Evolutionary conservation across 108 stramenopile species (phyloP).

Genomic region (Discostella stelligeroides): DNA sequence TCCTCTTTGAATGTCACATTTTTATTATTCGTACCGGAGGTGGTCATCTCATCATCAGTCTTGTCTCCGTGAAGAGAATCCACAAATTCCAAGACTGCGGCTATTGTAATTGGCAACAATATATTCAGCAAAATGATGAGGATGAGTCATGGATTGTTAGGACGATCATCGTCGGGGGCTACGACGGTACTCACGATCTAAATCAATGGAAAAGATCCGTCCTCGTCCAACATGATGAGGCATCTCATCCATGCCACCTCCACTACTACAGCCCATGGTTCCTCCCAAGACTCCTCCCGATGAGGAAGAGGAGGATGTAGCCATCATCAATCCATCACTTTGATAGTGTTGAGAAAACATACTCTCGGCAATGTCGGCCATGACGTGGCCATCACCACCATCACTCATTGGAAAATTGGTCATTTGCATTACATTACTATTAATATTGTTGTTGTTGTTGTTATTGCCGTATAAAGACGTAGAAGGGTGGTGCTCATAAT

Average conservation of each 20-base stretch:
- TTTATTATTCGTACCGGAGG: constrained; percentile 13
- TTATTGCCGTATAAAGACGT: no score
- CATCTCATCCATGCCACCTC: background rate
- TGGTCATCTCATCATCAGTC: background rate
- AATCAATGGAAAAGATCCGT: constrained; percentile 83
- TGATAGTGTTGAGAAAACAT: constrained; percentile 29
- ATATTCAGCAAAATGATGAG: no score
- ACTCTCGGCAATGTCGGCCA: constrained; percentile 22
- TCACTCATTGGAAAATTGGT: constrained; percentile 4
- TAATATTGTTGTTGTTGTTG: no score
- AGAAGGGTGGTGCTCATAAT: no score
- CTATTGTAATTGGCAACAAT: constrained; percentile 17
- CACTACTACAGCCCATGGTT: no score
- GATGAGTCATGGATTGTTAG: no score
- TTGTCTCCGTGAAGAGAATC: constrained; percentile 37
- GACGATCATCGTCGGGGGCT: no score
- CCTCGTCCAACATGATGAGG: constrained; percentile 19
- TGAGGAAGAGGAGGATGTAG: constrained; percentile 6
- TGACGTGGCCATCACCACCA: background rate
- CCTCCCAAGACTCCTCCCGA: background rate
- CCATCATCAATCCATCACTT: constrained; percentile 15
- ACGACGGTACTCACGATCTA: constrained; percentile 84
- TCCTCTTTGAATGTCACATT: constrained; percentile 29
- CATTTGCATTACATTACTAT: no score
- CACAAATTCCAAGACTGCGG: constrained; percentile 69